Base-by-base conservation (phyloP, 2,329 filamentous ascomycete species). In the Penicillium sp. region DNA sequence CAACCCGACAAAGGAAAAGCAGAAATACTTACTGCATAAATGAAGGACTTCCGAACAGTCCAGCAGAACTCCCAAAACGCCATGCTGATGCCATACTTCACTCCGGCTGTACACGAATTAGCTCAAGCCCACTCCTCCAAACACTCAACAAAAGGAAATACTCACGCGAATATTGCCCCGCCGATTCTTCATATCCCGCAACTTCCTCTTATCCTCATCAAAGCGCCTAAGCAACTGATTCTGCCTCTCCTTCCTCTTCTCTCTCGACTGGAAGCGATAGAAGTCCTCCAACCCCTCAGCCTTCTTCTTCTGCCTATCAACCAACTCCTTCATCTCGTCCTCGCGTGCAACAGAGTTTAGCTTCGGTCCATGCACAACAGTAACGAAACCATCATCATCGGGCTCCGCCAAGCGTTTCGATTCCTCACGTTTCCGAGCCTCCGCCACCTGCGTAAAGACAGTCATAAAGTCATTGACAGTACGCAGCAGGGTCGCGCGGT, bases 351-450 rank as follows among this genome's bases (percentile, higher is more conserved):
- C 84, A n/a, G 86, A 87, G 6, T 78, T 78, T 50, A 86, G 77
- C 52, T 79, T 78, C 33, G 88, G 87, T 24, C 90, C 90, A 47
- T 88, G 81, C 1, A 85, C 87, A 23, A 98, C 93, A 3, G 91
- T 97, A 42, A 97, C 81, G 67, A 98, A 98, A 1, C 93, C 93
- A 69, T 98, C 93, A 64, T 89, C 91, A 68, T 98, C 93, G 0
- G 92, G 89, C 62, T 89, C 84, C 59, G 87, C 86, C 53, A 88
- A 83, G 53, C 86, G 75, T 47, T 80, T 66, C 73, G 86, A 65
- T 76, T 78, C 72, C 75, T 84, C 57, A 64, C 79, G 59, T 76
- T 84, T 70, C 77, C 85, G 72, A 69, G 82, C 77, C 80, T 87
- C 73, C 77, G 88, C 73, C 65, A 81, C 73, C 78, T 87, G 69